Percentiles rank a stretch among this genome's conserved stretches.
phyloP scores from a whole-genome alignment of 495 filamentous ascomycete species.

The Venustampulla echinocandica region DNA sequence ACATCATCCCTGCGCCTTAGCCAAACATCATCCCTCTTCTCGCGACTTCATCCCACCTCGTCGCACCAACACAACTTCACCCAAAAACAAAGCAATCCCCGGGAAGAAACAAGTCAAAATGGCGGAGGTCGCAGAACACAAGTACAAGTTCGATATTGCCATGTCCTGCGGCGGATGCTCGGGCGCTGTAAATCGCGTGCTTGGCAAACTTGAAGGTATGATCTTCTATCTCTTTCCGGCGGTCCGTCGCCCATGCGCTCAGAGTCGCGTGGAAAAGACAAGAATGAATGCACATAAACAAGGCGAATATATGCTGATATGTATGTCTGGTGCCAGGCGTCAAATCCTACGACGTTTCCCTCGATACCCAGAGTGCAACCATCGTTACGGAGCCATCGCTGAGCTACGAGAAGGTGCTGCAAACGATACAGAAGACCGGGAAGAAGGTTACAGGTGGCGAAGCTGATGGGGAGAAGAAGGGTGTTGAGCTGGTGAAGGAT shows the following conservation, averaged over 20 bases:
- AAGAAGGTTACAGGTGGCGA: conserved; percentile 76
- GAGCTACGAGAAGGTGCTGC: conserved; percentile 70
- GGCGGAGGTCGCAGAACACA: conserved; percentile 29
- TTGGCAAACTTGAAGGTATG: conserved; percentile 86
- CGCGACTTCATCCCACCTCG: too few relatives aligned
- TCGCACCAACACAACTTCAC: conserved; percentile 1
- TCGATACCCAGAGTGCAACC: conserved; percentile 70
- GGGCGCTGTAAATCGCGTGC: conserved; percentile 69
- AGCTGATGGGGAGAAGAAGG: conserved; percentile 43
- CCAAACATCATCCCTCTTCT: too few relatives aligned
- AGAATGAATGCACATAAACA: too few relatives aligned
- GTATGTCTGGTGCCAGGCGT: conserved; percentile 65
- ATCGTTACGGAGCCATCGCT: conserved; percentile 57
- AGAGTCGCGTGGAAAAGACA: neutral
- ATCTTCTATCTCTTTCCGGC: conserved; percentile 10
- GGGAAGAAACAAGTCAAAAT: conserved; percentile 29
- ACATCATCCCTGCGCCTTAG: too few relatives aligned
- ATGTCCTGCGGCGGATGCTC: conserved; percentile 62
- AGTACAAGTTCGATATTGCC: conserved; percentile 59
- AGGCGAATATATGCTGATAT: conserved; percentile 5
- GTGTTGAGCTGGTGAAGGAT: conserved; percentile 27
- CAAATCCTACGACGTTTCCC: conserved; percentile 75
- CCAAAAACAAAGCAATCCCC: too few relatives aligned
- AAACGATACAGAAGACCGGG: conserved; percentile 89
- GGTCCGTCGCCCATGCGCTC: neutral